Evolutionary conservation across 495 filamentous ascomycete species (phyloP).

Genomic region (Aspergillus ostianus): DNA sequence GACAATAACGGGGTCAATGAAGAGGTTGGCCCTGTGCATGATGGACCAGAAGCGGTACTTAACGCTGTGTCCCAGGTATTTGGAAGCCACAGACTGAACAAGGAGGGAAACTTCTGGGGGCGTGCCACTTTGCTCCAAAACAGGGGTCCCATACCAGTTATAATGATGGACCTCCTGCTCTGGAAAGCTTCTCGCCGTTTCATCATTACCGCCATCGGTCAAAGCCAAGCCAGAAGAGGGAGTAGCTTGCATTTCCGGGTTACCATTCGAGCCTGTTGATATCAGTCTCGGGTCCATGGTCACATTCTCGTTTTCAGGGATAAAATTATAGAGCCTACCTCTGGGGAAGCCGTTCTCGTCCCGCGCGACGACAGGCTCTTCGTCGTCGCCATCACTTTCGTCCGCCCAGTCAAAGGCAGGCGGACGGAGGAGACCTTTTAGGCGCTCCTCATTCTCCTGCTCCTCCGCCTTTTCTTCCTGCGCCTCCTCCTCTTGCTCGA

Average conservation of each 20-base stretch:
- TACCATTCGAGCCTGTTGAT: not conserved
- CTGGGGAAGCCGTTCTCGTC: not conserved
- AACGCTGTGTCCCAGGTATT: slow-evolving; percentile 6
- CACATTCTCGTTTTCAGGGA: not conserved
- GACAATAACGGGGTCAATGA: slow-evolving; percentile 31
- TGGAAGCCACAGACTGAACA: slow-evolving; percentile 22
- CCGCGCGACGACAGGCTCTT: not conserved
- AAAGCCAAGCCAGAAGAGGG: too few relatives aligned
- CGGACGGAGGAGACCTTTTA: not conserved
- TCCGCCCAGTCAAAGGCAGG: not conserved
- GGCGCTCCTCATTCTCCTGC: not conserved
- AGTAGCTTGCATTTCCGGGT: not conserved
- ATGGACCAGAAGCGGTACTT: slow-evolving; percentile 15
- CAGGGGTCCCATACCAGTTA: slow-evolving; percentile 28
- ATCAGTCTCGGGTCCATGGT: not conserved
- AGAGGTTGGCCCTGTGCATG: slow-evolving; percentile 16
- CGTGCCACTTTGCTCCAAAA: slow-evolving; percentile 24
- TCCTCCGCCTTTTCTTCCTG: not conserved
- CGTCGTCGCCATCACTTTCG: not conserved
- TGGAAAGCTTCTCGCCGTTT: not conserved
- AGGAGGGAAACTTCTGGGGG: slow-evolving; percentile 32
- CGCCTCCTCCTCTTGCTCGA: not conserved
- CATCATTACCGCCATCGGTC: not conserved
- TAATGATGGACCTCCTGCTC: slow-evolving; percentile 31
- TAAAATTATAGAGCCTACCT: not conserved